Base-by-base conservation (phyloP, 2,329 filamentous ascomycete species). In the Fusarium nygamai region DNA sequence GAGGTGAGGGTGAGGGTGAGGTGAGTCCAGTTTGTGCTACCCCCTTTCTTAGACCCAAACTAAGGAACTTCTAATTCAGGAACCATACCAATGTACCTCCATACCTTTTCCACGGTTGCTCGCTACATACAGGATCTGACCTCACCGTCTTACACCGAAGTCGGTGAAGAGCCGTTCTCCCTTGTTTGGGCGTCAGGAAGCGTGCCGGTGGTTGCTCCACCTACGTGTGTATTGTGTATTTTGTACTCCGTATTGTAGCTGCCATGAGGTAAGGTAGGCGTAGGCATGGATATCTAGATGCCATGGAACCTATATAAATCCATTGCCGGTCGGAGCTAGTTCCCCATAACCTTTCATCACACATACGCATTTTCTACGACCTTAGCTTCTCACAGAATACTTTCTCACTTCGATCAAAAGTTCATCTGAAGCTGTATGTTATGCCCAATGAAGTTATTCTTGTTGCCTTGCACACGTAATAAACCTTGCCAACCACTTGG, bases 61-160 rank as follows among this genome's bases (percentile, higher is more conserved):
- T 48, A 67, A 33, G 27, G 34, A 51, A 33, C 39, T 63, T 68
- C 47, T 68, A 68, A 63, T 50, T 24, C 58, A 69, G 66, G 65
- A 39, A 69, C 58, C 29, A 38, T 24, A 33, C 48, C 36, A 41
- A 56, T 43, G 64, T 68, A 68, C 64, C 39, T 56, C 36, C n/a
- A 29, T 22, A 46, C 63, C 41, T 38, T 59, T 29, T 66, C 24
- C 29, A 33, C 33, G 41, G 22, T 24, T 61, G 47, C 51, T 47
- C 36, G 46, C 38, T 68, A 59, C 48, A 39, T 68, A 34, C n/a
- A 51, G n/a, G 39, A 62, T 27, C 41, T 43, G 38, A 61, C 56
- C 66, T 77, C 66, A 77, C 72, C 74, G 76, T 76, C 72, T 76
- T 71, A 76, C 74, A 76, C 74, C 76, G 73, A 73, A 72, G 67